phyloP scores from a whole-genome alignment of 1,284 basidiomycete species.

The Ganoderma meredithae region DNA sequence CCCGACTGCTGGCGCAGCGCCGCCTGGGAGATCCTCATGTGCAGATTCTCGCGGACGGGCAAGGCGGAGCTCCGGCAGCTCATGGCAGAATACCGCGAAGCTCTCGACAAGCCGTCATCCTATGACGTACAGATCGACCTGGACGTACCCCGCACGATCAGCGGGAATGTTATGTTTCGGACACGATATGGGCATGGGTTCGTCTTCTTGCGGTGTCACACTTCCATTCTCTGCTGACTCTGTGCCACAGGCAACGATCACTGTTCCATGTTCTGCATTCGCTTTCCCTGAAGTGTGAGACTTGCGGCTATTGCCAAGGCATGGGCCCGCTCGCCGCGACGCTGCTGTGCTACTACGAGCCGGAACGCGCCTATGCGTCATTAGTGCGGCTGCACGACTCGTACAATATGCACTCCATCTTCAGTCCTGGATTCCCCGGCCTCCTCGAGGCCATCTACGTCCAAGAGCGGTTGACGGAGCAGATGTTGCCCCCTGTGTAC shows the following conservation, averaged over 20 bases:
- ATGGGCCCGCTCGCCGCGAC: slow-evolving; percentile 99
- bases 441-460: slow-evolving; percentile 94
- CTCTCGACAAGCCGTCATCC: slow-evolving; percentile 79
- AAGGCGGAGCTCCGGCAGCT: slow-evolving; percentile 51
- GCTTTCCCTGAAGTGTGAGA: slow-evolving; percentile 84
- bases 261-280: slow-evolving; percentile 95
- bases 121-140: slow-evolving; percentile 99
- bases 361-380: slow-evolving; percentile 86
- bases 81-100: slow-evolving; percentile 65
- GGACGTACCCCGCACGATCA: slow-evolving; percentile 97
- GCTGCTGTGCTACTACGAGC: slow-evolving; percentile 91
- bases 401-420: slow-evolving; percentile 91
- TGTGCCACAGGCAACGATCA: slow-evolving; percentile 77
- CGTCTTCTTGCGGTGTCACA: slow-evolving; percentile 39
- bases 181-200: slow-evolving; percentile 96
- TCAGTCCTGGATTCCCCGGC: slow-evolving; percentile 95
- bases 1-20: slow-evolving; percentile 96
- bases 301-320: slow-evolving; percentile 98
- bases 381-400: slow-evolving; percentile 87
- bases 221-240: not conserved
- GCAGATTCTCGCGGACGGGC: slow-evolving; percentile 54
- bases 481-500: slow-evolving; percentile 90
- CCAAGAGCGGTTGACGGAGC: slow-evolving; percentile 87
- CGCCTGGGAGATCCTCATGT: slow-evolving; percentile 87
- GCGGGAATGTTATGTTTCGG: slow-evolving; percentile 92